These are phyloP conservation scores for Suillus luteus DNA, from an alignment of 768 basidiomycete genomes.

Conservation along the genomic window DNA sequence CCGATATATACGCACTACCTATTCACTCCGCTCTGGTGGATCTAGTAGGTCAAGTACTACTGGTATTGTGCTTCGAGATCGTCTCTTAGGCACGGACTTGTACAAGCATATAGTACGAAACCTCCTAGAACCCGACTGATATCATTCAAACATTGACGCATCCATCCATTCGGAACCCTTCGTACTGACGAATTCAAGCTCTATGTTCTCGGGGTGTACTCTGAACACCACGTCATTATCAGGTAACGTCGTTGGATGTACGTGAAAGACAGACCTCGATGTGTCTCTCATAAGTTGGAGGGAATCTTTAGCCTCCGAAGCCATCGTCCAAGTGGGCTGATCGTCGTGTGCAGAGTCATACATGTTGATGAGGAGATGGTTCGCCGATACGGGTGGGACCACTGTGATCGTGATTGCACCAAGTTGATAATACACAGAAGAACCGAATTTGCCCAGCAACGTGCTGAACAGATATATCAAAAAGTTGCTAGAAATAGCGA, in stretches of 20 bases:
- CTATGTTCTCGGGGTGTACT: neutral
- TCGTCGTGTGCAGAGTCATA: neutral
- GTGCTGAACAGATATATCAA: conserved; percentile 12
- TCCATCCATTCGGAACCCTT: neutral
- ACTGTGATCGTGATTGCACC: conserved; percentile 11
- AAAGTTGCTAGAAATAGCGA: conserved; percentile 9
- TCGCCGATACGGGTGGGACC: conserved; percentile 6
- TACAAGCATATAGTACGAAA: conserved; percentile 7
- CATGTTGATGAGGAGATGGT: conserved; percentile 6
- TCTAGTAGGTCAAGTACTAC: conserved; percentile 76
- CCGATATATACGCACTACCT: conserved; percentile 92
- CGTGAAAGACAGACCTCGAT: neutral
- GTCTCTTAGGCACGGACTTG: conserved; percentile 47
- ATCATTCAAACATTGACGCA: neutral
- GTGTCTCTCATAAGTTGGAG: neutral
- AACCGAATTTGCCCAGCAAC: conserved; percentile 4
- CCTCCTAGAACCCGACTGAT: neutral
- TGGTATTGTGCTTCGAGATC: conserved; percentile 75
- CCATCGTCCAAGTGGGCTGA: neutral
- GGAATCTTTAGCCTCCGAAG: no score
- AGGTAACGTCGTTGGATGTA: neutral
- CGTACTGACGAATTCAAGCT: neutral
- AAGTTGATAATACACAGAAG: conserved; percentile 9
- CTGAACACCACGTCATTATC: neutral
- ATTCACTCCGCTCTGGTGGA: conserved; percentile 90